phyloP scores from a whole-genome alignment of 1,139 yeast species.

The Candida tropicalis region DNA sequence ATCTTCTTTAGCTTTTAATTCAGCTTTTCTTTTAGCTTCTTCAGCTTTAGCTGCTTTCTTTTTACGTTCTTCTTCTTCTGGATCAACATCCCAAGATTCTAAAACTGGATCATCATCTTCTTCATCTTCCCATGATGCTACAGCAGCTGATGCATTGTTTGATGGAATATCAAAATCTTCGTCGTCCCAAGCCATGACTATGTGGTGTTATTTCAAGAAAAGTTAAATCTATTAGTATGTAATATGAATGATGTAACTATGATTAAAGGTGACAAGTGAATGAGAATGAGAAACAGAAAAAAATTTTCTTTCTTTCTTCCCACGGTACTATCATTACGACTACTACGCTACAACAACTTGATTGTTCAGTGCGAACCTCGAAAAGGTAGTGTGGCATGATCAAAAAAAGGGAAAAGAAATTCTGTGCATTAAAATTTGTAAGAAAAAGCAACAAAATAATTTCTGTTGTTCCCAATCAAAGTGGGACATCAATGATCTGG shows the following conservation, averaged over 20 bases:
- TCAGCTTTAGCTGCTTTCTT: slow-evolving; percentile 45
- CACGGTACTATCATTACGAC: no score
- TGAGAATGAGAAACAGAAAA: background rate
- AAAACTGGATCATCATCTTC: slow-evolving; percentile 75
- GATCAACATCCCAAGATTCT: slow-evolving; percentile 82
- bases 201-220: background rate
- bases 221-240: background rate
- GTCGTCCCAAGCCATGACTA: slow-evolving; percentile 68
- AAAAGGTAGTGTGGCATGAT: no score
- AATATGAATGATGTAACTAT: background rate
- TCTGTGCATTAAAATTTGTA: no score
- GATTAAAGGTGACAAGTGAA: no score
- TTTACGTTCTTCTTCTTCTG: slow-evolving; percentile 62
- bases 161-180: slow-evolving; percentile 83
- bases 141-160: slow-evolving; percentile 44
- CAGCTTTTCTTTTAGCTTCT: slow-evolving; percentile 44
- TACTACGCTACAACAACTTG: no score
- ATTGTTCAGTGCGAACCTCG: no score
- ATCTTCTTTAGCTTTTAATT: slow-evolving; percentile 41
- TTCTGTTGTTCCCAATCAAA: no score
- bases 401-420: no score
- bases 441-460: no score
- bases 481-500: no score
- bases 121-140: slow-evolving; percentile 81
- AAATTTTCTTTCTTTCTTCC: background rate